phyloP scores from a whole-genome alignment of 2,329 filamentous ascomycete genomes.

The Beauveria australis region DNA sequence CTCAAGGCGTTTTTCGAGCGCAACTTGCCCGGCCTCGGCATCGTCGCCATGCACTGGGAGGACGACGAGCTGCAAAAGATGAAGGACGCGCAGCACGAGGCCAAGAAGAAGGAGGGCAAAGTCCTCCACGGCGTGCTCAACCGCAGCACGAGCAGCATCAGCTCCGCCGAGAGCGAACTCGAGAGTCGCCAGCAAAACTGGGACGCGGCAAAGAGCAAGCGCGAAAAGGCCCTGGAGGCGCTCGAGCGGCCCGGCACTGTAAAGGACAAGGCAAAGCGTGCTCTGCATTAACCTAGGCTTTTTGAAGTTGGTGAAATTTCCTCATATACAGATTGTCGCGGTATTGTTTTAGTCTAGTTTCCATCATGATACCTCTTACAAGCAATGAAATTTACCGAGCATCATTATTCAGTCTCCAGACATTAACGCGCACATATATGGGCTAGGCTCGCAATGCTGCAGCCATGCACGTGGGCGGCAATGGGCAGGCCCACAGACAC shows the following conservation, averaged over 20 bases:
- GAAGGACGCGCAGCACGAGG: slow-evolving; percentile 66
- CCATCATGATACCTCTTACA: slow-evolving; percentile 3
- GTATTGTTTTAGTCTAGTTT: not conserved
- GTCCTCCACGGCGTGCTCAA: slow-evolving; percentile 49
- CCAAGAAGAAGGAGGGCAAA: slow-evolving; percentile 58
- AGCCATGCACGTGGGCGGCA: not conserved
- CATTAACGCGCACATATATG: no score
- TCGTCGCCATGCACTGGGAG: slow-evolving; percentile 70
- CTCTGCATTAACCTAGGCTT: not conserved
- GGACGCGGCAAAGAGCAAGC: slow-evolving; percentile 38
- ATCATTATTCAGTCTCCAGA: not conserved
- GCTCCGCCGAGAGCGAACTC: slow-evolving; percentile 46
- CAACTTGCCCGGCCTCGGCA: slow-evolving; percentile 70
- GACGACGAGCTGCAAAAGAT: slow-evolving; percentile 63
- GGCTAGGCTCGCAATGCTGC: no score
- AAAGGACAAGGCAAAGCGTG: slow-evolving; percentile 25
- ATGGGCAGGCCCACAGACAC: not conserved
- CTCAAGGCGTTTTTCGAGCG: slow-evolving; percentile 61
- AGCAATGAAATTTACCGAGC: not conserved
- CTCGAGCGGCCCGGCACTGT: slow-evolving; percentile 41
- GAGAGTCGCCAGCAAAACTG: slow-evolving; percentile 33
- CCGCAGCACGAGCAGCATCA: slow-evolving; percentile 43
- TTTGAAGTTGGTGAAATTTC: not conserved
- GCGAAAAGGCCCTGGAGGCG: slow-evolving; percentile 42
- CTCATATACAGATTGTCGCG: not conserved